Evolutionary conservation across 192 early-diverging fungal species (phyloP).

Genomic region (Backusella parvicylindrica): DNA sequence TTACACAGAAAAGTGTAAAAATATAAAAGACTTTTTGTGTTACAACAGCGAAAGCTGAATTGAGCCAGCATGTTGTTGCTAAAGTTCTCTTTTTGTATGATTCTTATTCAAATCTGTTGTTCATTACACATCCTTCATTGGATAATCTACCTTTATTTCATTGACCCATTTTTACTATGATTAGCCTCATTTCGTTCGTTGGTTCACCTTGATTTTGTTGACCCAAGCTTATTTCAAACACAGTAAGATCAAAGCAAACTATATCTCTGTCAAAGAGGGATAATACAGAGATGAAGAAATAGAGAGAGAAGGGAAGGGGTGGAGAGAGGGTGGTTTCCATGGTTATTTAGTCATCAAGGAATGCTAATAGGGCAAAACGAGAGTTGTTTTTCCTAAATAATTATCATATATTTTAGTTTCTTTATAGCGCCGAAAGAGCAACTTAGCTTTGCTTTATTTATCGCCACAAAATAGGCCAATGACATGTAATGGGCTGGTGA

Average conservation of each 20-base stretch:
- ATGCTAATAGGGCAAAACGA: background rate
- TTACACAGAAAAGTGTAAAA: background rate
- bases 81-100: background rate
- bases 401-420: background rate
- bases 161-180: background rate
- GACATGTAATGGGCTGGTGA: slow-evolving; percentile 1
- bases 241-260: background rate
- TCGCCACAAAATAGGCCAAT: slow-evolving; percentile 1
- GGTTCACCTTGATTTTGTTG: background rate
- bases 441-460: background rate
- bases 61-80: background rate
- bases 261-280: background rate
- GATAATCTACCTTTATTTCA: background rate
- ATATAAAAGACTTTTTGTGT: background rate
- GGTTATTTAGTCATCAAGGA: background rate
- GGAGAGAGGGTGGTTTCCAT: background rate
- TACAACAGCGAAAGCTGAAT: background rate
- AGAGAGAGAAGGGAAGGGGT: background rate
- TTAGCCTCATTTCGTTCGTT: background rate
- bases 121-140: background rate
- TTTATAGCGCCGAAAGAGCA: background rate
- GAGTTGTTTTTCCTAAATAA: background rate
- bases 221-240: background rate
- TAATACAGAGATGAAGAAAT: background rate
- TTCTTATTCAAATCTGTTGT: background rate